Base-by-base conservation (phyloP, 257 asterid genomes). In the Primulina eburnea region DNA sequence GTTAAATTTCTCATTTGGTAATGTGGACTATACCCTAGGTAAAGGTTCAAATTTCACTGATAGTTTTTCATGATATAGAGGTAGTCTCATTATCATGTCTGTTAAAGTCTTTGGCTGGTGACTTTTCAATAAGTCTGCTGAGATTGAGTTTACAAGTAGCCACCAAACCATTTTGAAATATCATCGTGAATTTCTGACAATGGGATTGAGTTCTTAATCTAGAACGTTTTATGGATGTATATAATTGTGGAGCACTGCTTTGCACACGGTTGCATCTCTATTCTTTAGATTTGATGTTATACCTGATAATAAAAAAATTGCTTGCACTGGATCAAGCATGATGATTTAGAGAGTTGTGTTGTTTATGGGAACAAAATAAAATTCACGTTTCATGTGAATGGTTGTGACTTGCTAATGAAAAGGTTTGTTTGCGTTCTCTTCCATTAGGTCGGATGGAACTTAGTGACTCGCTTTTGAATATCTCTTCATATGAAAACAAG, bases 171-270 rank as follows among this genome's bases (percentile, higher is more conserved):
- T 61, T 73, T 57, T 30, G 67, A 62, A 72, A 64, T 71, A 71
- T 18, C 56, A 62, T 30, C 67, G 65, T 60, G 37, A 32, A 64
- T 61, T 40, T 24, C 56, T 60, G 18, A 18, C 56, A 60, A 53
- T 38, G 52, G 57, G 47, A 67, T 67, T 28, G 21, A 68, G 65
- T 47, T 62, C 64, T 61, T 50, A 43, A n/a, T 67, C 26, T 59
- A 5, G 20, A 18, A 55, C 62, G n/a, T 7, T 73, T 73, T 60
- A n/a, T 35, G 32, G 24, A 29, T 64, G 21, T 33, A 50, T 20
- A 11, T 21, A 61, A 50, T 34, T 68, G 37, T 21, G 30, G 28
- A 64, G 20, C 29, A 16, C 60, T 16, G 10, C 57, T 34, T 59
- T 43, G 43, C 29, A 21, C 9, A 62, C 24, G 58, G 29, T 32